Base-by-base conservation (phyloP, 495 filamentous ascomycete genomes). In the Xylaria curta region DNA sequence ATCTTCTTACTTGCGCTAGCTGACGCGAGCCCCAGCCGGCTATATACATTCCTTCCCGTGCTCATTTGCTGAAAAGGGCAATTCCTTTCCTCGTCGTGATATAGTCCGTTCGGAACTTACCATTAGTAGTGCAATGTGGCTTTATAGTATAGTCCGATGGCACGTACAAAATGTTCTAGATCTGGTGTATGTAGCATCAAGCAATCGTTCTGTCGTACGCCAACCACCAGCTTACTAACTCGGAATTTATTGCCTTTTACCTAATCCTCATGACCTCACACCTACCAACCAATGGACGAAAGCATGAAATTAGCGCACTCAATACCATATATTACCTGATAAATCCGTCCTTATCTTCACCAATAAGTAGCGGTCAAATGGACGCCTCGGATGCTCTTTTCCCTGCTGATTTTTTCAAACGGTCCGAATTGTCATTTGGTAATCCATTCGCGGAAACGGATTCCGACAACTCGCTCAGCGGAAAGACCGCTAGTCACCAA, bases 351-450 rank as follows among this genome's bases (percentile, higher is more conserved):
- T 40, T 42, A 42, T 24, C 36, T 42, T 42, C 7, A 15, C 36
- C n/a, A 62, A 42, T 40, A 28, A 44, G 60, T 28, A 10, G n/a
- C 28, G 38, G 28, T 49, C 40, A 19, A 36, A 13, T 65, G 1
- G 42, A 5, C 15, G 28, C 38, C 5, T 13, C 44, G 17, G 44
- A 28, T 21, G 36, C 28, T 40, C 19, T 33, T 51, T 53, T 66
- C 63, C 46, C 51, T 21, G 49, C 9, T 4, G 19, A 4, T 59
- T 21, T 8, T 47, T 10, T 31, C 31, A 17, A 62, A 69, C 46
- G 68, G 68, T 4, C 68, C 68, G 68, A 64, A 24, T 70, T 44
- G 28, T 62, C 44, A 36, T 31, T 21, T 42, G 33, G 24, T 59
- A n/a, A 56, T n/a, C 38, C 36, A 26, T 8, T 62, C 24, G 60